Conservation (phyloP, 2,329 filamentous ascomycete genomes). For the Epichloe glyceriae region DNA sequence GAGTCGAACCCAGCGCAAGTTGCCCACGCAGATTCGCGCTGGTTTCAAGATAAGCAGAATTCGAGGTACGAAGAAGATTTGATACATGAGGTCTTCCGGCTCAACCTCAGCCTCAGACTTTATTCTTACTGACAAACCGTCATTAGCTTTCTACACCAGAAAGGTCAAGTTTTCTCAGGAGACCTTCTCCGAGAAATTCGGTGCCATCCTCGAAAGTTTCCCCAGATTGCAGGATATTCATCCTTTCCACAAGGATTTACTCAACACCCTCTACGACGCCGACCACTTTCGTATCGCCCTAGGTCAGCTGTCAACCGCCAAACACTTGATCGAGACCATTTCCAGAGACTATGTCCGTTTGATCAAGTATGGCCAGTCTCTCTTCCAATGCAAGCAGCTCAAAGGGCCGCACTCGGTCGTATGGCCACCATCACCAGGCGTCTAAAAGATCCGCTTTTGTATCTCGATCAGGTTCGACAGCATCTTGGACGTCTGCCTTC, state of each 20-base stretch:
- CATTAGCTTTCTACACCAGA: slow-evolving; percentile 74
- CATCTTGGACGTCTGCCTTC: slow-evolving; percentile 92
- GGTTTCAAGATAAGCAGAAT: slow-evolving; percentile 94
- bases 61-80: slow-evolving; percentile 33
- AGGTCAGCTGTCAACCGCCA: slow-evolving; percentile 89
- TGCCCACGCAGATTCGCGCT: slow-evolving; percentile 89
- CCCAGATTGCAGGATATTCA: slow-evolving; percentile 89
- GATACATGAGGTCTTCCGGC: not conserved
- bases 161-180: slow-evolving; percentile 98
- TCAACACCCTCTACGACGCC: slow-evolving; percentile 97
- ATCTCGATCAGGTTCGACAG: slow-evolving; percentile 83
- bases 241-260: slow-evolving; percentile 68
- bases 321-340: slow-evolving; percentile 92
- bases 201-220: slow-evolving; percentile 82
- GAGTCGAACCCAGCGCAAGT: slow-evolving; percentile 78
- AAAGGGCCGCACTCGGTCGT: slow-evolving; percentile 90
- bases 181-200: slow-evolving; percentile 90
- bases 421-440: slow-evolving; percentile 97
- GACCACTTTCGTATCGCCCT: slow-evolving; percentile 97
- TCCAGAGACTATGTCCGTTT: slow-evolving; percentile 92
- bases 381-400: slow-evolving; percentile 98
- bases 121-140: not conserved
- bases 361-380: slow-evolving; percentile 80
- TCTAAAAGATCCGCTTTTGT: slow-evolving; percentile 85
- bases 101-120: not conserved